phyloP scores from a whole-genome alignment of 495 filamentous ascomycete species.

The Neurospora pannonica region DNA sequence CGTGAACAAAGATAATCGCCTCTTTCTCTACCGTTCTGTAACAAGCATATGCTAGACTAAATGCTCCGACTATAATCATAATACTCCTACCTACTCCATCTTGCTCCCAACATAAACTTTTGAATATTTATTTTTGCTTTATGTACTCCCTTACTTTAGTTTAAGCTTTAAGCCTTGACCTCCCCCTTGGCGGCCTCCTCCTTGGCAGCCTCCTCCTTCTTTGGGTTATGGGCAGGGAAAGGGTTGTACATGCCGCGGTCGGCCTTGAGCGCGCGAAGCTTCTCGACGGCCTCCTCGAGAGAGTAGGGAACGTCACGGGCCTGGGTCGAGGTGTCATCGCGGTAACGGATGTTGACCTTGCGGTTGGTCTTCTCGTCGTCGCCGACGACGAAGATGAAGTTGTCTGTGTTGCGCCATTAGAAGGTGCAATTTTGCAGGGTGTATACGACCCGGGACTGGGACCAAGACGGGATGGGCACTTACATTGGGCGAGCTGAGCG shows the following conservation, averaged over 20 bases:
- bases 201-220: constrained; percentile 11
- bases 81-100: background rate
- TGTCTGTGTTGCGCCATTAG: constrained; percentile 22
- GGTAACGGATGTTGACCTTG: constrained; percentile 81
- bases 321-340: constrained; percentile 79
- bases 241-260: constrained; percentile 28
- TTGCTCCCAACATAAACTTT: background rate
- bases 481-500: constrained; percentile 81
- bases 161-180: constrained; percentile 4
- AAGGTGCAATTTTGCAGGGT: background rate
- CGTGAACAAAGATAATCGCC: background rate
- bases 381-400: constrained; percentile 56
- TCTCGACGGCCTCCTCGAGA: constrained; percentile 66
- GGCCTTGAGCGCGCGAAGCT: constrained; percentile 60
- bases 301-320: constrained; percentile 56
- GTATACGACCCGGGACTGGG: constrained; percentile 26
- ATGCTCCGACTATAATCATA: background rate
- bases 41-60: background rate
- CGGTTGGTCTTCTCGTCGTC: constrained; percentile 67
- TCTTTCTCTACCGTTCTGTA: background rate
- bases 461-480: constrained; percentile 51
- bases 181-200: constrained; percentile 1
- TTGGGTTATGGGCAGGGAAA: constrained; percentile 14
- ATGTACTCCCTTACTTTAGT: background rate
- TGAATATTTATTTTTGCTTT: background rate